Percentiles rank a stretch among this genome's conserved stretches.
Evolutionary conservation across 1,139 yeast species (phyloP).

Genomic region (Yamadazyma trypodendri): DNA sequence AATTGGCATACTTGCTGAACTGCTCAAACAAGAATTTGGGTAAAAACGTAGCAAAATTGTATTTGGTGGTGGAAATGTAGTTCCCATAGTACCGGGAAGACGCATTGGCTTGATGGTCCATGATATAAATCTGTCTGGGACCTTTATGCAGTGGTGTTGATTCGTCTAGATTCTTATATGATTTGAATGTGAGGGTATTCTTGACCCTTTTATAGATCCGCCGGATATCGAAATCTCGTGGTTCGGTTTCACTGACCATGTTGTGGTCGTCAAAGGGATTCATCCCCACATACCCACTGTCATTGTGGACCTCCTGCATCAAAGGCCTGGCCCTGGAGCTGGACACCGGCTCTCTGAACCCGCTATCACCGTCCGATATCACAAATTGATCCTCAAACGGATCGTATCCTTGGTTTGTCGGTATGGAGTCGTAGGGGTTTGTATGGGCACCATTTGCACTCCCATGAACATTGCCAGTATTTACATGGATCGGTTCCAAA

Average conservation of each 20-base stretch:
- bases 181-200: constrained; percentile 10
- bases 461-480: not conserved
- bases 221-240: constrained; percentile 16
- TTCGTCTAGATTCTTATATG: constrained; percentile 9
- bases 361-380: constrained; percentile 9
- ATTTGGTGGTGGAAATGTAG: constrained; percentile 94
- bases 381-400: constrained; percentile 17
- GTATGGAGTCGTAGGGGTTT: constrained; percentile 8
- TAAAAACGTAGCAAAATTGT: constrained; percentile 86
- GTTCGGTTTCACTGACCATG: constrained; percentile 10
- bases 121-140: constrained; percentile 72
- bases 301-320: not conserved
- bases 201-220: constrained; percentile 13
- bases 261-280: constrained; percentile 37
- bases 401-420: constrained; percentile 11
- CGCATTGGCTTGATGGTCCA: constrained; percentile 56
- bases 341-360: not conserved
- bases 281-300: constrained; percentile 15
- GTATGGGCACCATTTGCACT: not conserved
- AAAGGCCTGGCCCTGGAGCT: constrained; percentile 1
- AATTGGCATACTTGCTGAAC: constrained; percentile 93
- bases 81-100: constrained; percentile 69
- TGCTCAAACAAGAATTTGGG: constrained; percentile 96
- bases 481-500: constrained; percentile 19
- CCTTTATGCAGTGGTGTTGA: constrained; percentile 10